phyloP scores from a whole-genome alignment of 2,329 filamentous ascomycete species.

The Colletotrichum sp. region DNA sequence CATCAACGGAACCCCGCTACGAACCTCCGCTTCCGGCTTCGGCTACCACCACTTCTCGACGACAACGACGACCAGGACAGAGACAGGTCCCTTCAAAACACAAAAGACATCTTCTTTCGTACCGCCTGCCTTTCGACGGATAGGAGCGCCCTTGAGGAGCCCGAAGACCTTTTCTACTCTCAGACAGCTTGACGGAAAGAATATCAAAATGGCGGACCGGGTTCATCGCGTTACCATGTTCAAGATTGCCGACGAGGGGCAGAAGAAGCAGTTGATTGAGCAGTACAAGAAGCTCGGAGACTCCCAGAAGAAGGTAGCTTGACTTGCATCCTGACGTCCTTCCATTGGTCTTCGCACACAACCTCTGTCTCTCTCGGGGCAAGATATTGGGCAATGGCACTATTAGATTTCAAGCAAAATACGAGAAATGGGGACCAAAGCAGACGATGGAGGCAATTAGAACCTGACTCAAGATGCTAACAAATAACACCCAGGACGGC shows the following conservation, averaged over 20 bases:
- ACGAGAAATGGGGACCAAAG: fast-evolving
- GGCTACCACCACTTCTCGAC: not conserved
- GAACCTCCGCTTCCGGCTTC: not conserved
- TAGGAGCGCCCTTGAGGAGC: not conserved
- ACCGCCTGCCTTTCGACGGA: not conserved
- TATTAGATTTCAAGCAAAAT: not conserved
- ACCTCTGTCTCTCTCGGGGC: fast-evolving
- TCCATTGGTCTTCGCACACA: not conserved
- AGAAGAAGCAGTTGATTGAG: conserved; percentile 48
- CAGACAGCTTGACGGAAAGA: not conserved
- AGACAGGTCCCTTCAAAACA: not conserved
- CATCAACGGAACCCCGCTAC: not conserved
- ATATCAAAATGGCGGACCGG: conserved; percentile 42
- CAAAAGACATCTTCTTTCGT: not conserved
- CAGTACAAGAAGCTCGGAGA: conserved; percentile 47
- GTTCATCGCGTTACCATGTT: conserved; percentile 59
- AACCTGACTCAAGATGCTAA: not conserved
- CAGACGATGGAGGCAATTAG: not conserved
- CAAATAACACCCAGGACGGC: conserved; percentile 59
- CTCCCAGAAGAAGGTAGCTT: conserved; percentile 46
- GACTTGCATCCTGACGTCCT: not conserved
- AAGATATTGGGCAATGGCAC: not conserved
- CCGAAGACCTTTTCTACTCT: not conserved
- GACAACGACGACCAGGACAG: not conserved
- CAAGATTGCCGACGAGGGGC: conserved; percentile 52